Base-by-base conservation (phyloP, 768 basidiomycete genomes). In the Cubamyces lactineus region DNA sequence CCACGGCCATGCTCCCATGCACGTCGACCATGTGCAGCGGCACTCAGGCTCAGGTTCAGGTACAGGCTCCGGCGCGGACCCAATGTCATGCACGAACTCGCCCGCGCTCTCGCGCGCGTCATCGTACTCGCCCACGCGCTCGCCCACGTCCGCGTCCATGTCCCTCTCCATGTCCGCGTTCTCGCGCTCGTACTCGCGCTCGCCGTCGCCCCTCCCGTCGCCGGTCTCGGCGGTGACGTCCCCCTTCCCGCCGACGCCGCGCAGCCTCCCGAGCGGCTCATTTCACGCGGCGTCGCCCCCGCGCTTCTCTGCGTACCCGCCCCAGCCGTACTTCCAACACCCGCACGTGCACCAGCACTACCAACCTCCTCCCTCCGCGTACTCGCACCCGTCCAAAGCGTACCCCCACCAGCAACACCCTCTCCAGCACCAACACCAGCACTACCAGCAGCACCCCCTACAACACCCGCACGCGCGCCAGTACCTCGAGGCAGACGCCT, bases 181-280 rank as follows among this genome's bases (percentile, higher is more conserved):
- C 8, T 16, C 34, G 28, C 45, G 28, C 16, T 24, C 38, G 24
- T 56, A 47, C 30, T 64, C 63, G 11, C 58, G 48, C 53, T 59
- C 58, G 6, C 58, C 58, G 13, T 64, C 63, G 28, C 58, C 47
- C 17, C 63, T 64, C 19, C 63, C 63, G 13, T 64, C 63, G 17
- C 63, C 63, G 17, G 43, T 60, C 5, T 64, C 63, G 4, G 53
- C 63, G 2, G 63, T 64, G 1, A 59, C 63, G 34, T 59, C 58
- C 41, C 63, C 63, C 11, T 64, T 59, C 42, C 63, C 63, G 28
- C 63, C 63, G 3, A 64, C 63, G 23, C 63, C 63, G 41, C 63
- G 63, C 58, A 59, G 58, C 53, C 53, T 59, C 17, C 63, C 63
- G 17, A 54, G 30, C 39, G n/a, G 40, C 15, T 51, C 61, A 28